A percentile compares a stretch with the other conserved stretches of the same genome.
phyloP scores from a whole-genome alignment of 192 early-diverging fungal species.

The Paraglomus occultum region DNA sequence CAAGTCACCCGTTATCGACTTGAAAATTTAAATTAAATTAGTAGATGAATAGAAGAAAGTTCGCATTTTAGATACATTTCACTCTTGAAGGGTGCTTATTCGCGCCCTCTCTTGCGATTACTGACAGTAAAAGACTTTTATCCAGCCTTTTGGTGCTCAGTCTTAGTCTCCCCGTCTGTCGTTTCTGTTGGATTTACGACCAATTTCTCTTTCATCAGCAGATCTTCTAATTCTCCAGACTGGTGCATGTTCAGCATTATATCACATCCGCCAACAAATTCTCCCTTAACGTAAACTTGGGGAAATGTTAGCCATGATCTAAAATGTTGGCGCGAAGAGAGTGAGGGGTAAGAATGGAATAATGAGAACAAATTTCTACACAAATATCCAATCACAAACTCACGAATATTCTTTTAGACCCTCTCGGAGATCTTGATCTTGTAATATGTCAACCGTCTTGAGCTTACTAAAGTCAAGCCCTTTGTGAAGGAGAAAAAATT shows the following conservation, averaged over 20 bases:
- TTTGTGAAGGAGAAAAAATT: slow-evolving; percentile 24
- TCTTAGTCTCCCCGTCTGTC: no score
- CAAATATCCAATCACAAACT: slow-evolving; percentile 16
- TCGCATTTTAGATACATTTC: no score
- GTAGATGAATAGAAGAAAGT: no score
- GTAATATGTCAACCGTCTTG: slow-evolving; percentile 79
- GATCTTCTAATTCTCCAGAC: slow-evolving; percentile 81
- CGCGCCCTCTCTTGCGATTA: no score
- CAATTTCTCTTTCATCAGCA: slow-evolving; percentile 76
- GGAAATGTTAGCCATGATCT: slow-evolving; percentile 93
- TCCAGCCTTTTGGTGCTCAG: no score
- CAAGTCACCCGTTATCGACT: no score
- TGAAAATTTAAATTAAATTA: no score
- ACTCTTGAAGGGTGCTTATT: no score
- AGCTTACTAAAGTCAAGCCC: slow-evolving; percentile 68
- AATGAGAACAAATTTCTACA: neutral
- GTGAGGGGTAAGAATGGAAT: neutral
- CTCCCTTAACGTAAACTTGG: slow-evolving; percentile 93
- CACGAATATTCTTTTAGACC: slow-evolving; percentile 93
- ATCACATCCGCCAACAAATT: slow-evolving; percentile 95
- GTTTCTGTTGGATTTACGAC: slow-evolving; percentile 17
- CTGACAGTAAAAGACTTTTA: no score
- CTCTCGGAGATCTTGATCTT: slow-evolving; percentile 86
- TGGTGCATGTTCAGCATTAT: slow-evolving; percentile 87
- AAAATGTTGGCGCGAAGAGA: slow-evolving; percentile 34